These are phyloP conservation scores for Boeremia exigua DNA, from an alignment of 2,329 filamentous ascomycete genomes.

Conservation along the genomic window DNA sequence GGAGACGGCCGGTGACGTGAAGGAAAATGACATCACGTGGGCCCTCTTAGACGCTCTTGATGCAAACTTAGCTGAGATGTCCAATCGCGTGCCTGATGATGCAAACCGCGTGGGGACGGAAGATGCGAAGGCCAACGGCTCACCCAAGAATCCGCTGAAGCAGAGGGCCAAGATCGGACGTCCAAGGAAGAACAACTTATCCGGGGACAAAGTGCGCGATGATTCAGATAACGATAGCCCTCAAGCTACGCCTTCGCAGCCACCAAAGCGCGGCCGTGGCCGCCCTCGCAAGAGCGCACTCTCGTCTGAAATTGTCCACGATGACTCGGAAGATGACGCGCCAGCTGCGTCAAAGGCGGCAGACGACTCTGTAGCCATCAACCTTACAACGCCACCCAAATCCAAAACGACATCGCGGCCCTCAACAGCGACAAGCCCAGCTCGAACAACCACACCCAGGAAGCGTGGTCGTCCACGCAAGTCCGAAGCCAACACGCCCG, in stretches of 20 bases:
- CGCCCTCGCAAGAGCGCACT: conserved; percentile 27
- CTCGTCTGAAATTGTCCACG: conserved; percentile 26
- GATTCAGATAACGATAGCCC: conserved; percentile 11
- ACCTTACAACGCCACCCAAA: background rate
- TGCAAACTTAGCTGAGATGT: background rate
- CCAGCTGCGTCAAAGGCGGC: background rate
- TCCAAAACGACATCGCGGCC: conserved; percentile 1
- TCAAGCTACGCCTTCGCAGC: conserved; percentile 10
- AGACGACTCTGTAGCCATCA: background rate
- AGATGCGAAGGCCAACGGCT: background rate
- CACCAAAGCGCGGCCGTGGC: conserved; percentile 18
- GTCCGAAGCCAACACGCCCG: conserved; percentile 13
- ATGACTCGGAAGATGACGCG: conserved; percentile 23
- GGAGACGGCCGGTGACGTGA: background rate
- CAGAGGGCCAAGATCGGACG: conserved; percentile 25
- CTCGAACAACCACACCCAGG: conserved; percentile 9
- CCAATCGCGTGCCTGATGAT: background rate
- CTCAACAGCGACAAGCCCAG: conserved; percentile 3
- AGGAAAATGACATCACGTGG: background rate
- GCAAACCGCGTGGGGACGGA: background rate
- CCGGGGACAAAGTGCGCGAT: conserved; percentile 25
- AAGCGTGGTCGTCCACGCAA: conserved; percentile 23
- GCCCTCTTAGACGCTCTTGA: background rate
- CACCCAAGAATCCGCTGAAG: background rate
- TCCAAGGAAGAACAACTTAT: conserved; percentile 29